These are phyloP conservation scores for Cryptococcus jaspeensis DNA, from an alignment of 1,284 basidiomycete genomes.

Conservation along the genomic window DNA sequence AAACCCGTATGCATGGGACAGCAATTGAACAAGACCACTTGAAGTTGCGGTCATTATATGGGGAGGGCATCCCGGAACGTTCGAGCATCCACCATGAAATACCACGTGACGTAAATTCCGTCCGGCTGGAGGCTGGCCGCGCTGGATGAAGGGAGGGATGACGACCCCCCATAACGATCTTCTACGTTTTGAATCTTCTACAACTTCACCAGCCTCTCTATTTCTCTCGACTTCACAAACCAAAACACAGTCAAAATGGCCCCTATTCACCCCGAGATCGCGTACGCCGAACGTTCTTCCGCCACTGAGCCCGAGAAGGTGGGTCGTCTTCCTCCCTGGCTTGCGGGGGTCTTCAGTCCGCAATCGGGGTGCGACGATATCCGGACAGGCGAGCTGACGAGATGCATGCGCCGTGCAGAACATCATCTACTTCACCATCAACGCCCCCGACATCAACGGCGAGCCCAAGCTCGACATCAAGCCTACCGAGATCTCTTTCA, in stretches of 20 bases:
- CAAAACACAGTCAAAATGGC: slow-evolving; percentile 33
- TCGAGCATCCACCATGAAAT: slow-evolving; percentile 4
- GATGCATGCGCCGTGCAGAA: slow-evolving; percentile 58
- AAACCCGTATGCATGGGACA: neutral
- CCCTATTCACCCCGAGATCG: slow-evolving; percentile 71
- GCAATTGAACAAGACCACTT: neutral
- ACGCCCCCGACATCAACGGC: slow-evolving; percentile 74
- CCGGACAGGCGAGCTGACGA: no score
- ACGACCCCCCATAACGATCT: neutral
- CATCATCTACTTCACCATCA: slow-evolving; percentile 76
- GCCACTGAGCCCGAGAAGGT: slow-evolving; percentile 68
- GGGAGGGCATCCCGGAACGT: no score
- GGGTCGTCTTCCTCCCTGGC: slow-evolving; percentile 13
- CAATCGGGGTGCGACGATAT: neutral
- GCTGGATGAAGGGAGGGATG: neutral
- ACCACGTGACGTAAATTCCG: neutral
- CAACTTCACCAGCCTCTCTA: slow-evolving; percentile 1
- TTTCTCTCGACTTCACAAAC: neutral
- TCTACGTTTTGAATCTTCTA: neutral
- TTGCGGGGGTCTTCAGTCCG: neutral
- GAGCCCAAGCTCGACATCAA: slow-evolving; percentile 65
- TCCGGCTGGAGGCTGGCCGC: neutral
- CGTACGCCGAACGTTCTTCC: slow-evolving; percentile 88
- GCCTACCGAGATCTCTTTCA: slow-evolving; percentile 64
- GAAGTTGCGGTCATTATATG: no score